Evolutionary conservation across 202 grass and related monocot genomes (phyloP).

Genomic region (Hordeum pubiflorum): DNA sequence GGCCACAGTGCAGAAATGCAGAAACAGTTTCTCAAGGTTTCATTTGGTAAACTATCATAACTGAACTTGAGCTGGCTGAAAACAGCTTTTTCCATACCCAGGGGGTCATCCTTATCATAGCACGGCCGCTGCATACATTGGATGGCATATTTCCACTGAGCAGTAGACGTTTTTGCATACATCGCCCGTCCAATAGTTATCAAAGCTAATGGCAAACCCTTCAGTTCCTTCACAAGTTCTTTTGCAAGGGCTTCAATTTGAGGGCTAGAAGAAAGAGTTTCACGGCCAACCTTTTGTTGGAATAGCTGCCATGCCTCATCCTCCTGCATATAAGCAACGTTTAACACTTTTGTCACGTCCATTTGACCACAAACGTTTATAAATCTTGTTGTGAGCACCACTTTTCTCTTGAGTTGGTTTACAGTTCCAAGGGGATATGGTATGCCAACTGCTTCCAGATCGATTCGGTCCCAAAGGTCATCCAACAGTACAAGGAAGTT

Average conservation of each 20-base stretch:
- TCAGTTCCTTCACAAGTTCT: neutral
- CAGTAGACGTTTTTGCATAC: neutral
- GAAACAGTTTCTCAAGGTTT: slow-evolving; percentile 19
- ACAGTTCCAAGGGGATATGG: neutral
- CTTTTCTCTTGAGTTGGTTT: neutral
- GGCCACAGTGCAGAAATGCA: slow-evolving; percentile 24
- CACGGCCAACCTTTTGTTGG: neutral
- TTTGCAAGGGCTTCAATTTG: neutral
- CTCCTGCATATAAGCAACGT: neutral
- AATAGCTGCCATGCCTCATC: slow-evolving; percentile 34
- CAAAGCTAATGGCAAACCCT: slow-evolving; percentile 29
- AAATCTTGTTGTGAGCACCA: slow-evolving; percentile 31
- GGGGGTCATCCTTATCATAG: too few species aligned
- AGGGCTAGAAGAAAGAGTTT: neutral
- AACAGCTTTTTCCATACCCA: too few species aligned
- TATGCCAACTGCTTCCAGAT: slow-evolving; percentile 21
- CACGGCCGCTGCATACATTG: too few species aligned
- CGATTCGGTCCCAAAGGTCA: neutral
- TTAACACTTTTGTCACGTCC: neutral
- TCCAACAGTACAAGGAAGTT: slow-evolving; percentile 24
- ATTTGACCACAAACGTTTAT: neutral
- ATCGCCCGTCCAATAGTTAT: slow-evolving; percentile 13
- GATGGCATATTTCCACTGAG: too few species aligned
- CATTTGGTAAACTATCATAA: neutral
- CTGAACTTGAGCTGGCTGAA: neutral